Conservation (phyloP, 805 yeast genomes). For the Candida pini region DNA sequence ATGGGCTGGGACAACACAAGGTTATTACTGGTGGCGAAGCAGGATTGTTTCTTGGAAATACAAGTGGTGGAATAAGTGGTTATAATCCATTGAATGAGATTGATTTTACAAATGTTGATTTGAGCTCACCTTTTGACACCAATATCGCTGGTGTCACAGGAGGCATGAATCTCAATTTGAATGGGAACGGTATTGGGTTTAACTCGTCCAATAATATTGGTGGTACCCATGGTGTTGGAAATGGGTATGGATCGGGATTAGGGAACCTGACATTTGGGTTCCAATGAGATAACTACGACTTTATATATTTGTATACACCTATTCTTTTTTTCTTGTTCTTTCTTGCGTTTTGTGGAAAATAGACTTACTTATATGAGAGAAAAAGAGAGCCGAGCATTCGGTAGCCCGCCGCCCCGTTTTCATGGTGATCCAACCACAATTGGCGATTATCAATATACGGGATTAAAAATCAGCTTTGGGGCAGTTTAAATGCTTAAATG, state of each 20-base stretch:
- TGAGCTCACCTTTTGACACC: slow-evolving; percentile 22
- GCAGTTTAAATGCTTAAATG: too few relatives aligned
- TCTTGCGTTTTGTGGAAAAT: not conserved
- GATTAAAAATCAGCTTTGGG: too few relatives aligned
- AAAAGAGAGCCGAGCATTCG: too few relatives aligned
- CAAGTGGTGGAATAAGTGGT: too few relatives aligned
- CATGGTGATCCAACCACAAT: too few relatives aligned
- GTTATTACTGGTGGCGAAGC: too few relatives aligned
- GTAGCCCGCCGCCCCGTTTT: too few relatives aligned
- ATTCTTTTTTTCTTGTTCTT: not conserved
- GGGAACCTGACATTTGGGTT: slow-evolving; percentile 15
- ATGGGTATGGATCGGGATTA: slow-evolving; percentile 8
- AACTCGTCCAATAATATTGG: not conserved
- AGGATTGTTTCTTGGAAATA: too few relatives aligned
- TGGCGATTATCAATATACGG: too few relatives aligned
- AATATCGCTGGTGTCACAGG: slow-evolving; percentile 5
- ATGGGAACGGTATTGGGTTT: too few relatives aligned
- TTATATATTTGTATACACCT: not conserved
- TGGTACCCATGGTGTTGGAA: slow-evolving; percentile 2
- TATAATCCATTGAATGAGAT: slow-evolving; percentile 32
- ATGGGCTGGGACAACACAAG: too few relatives aligned
- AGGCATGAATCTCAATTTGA: not conserved
- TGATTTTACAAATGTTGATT: slow-evolving; percentile 34
- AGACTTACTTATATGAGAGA: too few relatives aligned
- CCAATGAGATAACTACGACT: not conserved